A percentile compares a stretch with the other conserved stretches of the same genome.
These are phyloP conservation scores for Pseudogymnoascus sp. DNA, from an alignment of 2,329 filamentous ascomycete genomes.

Conservation along the genomic window DNA sequence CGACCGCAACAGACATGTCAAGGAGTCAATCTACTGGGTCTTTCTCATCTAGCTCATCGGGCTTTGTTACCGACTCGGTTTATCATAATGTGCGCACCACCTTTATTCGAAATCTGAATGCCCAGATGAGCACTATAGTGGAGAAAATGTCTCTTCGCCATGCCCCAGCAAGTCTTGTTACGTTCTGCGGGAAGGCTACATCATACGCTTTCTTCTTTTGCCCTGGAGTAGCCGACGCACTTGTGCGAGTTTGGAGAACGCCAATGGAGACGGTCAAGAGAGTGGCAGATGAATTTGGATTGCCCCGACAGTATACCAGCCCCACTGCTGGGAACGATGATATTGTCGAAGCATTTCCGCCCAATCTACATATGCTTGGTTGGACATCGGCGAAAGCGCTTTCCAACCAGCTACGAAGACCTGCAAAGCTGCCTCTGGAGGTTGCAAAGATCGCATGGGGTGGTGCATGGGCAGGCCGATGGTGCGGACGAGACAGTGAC, in stretches of 20 bases:
- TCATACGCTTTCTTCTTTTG: conserved; percentile 70
- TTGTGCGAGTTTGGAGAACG: conserved; percentile 57
- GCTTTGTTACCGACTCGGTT: conserved; percentile 61
- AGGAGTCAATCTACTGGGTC: conserved; percentile 40
- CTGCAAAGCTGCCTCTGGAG: conserved; percentile 46
- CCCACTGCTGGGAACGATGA: conserved; percentile 23
- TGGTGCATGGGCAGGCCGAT: conserved; percentile 59
- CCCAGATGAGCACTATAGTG: conserved; percentile 63
- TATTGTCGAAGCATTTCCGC: conserved; percentile 30
- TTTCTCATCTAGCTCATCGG: conserved; percentile 48
- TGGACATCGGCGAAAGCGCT: conserved; percentile 51
- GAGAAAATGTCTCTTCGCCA: conserved; percentile 64
- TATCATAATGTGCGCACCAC: conserved; percentile 64
- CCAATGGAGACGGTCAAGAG: conserved; percentile 50
- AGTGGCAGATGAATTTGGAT: conserved; percentile 50
- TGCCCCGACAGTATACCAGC: conserved; percentile 41
- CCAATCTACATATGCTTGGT: conserved; percentile 48
- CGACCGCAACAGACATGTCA: conserved; percentile 20
- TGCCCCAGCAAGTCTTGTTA: conserved; percentile 45
- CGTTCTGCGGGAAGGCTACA: conserved; percentile 63
- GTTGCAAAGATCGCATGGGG: conserved; percentile 57
- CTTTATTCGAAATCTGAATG: conserved; percentile 59
- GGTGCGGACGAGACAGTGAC: conserved; percentile 65
- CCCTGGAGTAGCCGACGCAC: conserved; percentile 58
- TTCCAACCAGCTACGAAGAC: conserved; percentile 45